A percentile compares a stretch with the other conserved stretches of the same genome.
Evolutionary conservation across 2,329 filamentous ascomycete species (phyloP).

Genomic region (Huntiella omanensis): DNA sequence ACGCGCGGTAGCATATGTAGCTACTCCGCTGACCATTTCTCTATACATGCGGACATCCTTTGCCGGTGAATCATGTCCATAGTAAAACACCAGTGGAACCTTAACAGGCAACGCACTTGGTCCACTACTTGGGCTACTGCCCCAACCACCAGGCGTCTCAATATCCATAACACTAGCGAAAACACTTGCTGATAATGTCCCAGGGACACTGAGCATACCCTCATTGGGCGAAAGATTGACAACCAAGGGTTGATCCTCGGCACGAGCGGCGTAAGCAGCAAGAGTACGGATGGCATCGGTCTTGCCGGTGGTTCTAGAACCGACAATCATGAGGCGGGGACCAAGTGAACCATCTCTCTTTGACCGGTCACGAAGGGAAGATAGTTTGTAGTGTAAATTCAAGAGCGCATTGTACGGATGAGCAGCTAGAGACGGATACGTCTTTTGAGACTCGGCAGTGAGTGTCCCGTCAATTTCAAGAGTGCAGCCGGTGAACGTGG

Average conservation of each 20-base stretch:
- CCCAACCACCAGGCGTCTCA: conserved; percentile 63
- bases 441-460: conserved; percentile 35
- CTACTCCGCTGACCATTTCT: conserved; percentile 55
- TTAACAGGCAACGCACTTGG: conserved; percentile 80
- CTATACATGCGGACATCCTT: conserved; percentile 57
- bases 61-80: conserved; percentile 54
- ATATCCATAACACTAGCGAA: conserved; percentile 78
- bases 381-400: conserved; percentile 76
- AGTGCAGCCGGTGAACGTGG: conserved; percentile 79
- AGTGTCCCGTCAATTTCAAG: conserved; percentile 54
- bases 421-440: conserved; percentile 50
- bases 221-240: conserved; percentile 75
- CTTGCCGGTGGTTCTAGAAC: conserved; percentile 63
- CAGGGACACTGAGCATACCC: conserved; percentile 58
- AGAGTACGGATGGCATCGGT: conserved; percentile 62
- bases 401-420: conserved; percentile 65
- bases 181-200: conserved; percentile 69
- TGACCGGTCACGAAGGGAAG: conserved; percentile 48
- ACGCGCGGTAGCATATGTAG: conserved; percentile 57
- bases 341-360: conserved; percentile 32
- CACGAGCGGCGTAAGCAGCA: conserved; percentile 59
- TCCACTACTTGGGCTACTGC: conserved; percentile 75
- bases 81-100: conserved; percentile 78
- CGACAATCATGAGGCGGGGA: conserved; percentile 70
- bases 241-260: conserved; percentile 56